Conservation (phyloP, 176 grass and related monocot genomes). For the Hordeum marinum region DNA sequence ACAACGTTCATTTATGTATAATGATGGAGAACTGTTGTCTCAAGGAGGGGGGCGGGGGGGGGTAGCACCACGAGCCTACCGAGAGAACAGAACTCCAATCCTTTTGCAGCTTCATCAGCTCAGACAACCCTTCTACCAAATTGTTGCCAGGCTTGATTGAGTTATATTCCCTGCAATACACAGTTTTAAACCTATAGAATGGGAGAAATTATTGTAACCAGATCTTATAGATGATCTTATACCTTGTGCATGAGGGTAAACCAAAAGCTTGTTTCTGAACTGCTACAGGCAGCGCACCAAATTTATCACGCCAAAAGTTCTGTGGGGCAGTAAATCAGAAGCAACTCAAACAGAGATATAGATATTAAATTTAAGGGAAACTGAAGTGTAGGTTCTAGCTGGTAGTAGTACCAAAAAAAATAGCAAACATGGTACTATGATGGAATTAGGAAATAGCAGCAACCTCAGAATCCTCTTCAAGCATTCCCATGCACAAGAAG, state of each 20-base stretch:
- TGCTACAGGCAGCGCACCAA: conserved; percentile 43
- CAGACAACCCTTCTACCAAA: conserved; percentile 43
- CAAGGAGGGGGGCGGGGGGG: no score
- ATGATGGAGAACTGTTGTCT: no score
- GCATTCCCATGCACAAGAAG: conserved; percentile 68
- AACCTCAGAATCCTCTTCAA: conserved; percentile 71
- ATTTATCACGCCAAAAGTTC: conserved; percentile 48
- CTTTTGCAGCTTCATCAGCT: conserved; percentile 53
- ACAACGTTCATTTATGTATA: no score
- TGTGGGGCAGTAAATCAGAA: conserved; percentile 22
- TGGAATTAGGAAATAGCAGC: conserved; percentile 15
- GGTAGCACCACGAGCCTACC: conserved; percentile 35
- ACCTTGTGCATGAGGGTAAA: conserved; percentile 76
- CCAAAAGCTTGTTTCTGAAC: conserved; percentile 37
- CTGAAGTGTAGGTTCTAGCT: not conserved
- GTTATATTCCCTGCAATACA: conserved; percentile 41
- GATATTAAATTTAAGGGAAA: not conserved
- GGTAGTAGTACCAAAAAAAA: not conserved
- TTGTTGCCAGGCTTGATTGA: conserved; percentile 27
- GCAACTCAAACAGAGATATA: conserved; percentile 5
- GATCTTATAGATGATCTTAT: not conserved
- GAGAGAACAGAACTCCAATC: conserved; percentile 72
- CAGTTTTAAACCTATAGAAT: conserved; percentile 12
- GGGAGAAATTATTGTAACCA: conserved; percentile 1
- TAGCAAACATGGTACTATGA: not conserved